Conservation (phyloP, 805 yeast genomes). For the Helenozyma rhizophorensis region DNA sequence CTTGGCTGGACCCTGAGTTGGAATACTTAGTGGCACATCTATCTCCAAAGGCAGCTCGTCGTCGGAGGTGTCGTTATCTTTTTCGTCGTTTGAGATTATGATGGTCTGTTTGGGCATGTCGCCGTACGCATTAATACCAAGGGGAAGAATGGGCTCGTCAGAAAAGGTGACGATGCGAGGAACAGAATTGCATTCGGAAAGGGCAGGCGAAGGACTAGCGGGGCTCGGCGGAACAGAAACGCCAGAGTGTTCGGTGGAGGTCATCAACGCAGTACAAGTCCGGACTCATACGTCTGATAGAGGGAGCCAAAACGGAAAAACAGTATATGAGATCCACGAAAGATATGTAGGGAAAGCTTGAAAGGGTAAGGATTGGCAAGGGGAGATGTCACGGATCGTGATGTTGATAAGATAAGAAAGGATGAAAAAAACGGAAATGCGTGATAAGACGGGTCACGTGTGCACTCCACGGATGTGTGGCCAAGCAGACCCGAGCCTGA, state of each 20-base stretch:
- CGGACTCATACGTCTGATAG: too few species aligned
- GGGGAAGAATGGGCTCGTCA: neutral
- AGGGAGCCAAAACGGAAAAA: too few species aligned
- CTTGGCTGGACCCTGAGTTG: neutral
- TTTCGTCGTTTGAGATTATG: neutral
- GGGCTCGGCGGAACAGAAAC: conserved; percentile 1
- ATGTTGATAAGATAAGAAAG: conserved; percentile 12
- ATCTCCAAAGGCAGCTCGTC: neutral
- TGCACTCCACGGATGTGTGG: neutral
- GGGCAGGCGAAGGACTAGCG: neutral
- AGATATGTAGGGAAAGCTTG: too few species aligned
- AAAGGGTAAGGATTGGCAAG: too few species aligned
- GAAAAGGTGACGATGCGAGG: conserved; percentile 1
- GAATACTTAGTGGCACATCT: neutral
- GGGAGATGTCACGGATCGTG: too few species aligned
- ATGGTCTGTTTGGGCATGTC: neutral
- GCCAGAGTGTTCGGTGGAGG: neutral
- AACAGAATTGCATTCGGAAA: neutral
- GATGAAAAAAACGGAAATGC: conserved; percentile 2
- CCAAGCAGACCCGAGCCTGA: too few species aligned
- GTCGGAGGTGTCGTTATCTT: neutral
- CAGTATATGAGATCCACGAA: too few species aligned
- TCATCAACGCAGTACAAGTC: too few species aligned
- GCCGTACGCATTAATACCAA: too few species aligned
- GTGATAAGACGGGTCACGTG: conserved; percentile 6